Percentiles rank a stretch among this genome's conserved stretches.
Conservation (phyloP, 352 stramenopile genomes). For the Elongisporangium undulatum region DNA sequence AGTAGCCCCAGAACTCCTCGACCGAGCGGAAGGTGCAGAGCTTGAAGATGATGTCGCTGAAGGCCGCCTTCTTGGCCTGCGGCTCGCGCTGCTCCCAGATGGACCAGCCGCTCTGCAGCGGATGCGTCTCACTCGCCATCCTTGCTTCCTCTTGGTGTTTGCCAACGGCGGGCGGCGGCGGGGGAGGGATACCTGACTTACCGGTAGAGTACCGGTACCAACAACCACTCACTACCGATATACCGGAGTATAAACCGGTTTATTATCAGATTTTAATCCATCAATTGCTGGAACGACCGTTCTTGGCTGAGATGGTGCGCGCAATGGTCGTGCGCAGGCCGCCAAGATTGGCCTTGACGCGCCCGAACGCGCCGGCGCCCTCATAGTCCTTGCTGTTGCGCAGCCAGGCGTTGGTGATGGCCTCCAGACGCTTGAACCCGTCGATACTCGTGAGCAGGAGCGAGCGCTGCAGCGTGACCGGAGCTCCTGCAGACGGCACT, state of each 20-base stretch:
- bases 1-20: constrained; percentile 90
- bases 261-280: background rate
- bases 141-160: background rate
- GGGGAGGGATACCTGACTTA: background rate
- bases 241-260: background rate
- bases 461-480: background rate
- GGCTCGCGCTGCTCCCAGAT: constrained; percentile 84
- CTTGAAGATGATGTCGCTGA: constrained; percentile 85
- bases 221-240: background rate
- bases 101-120: constrained; percentile 78
- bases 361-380: constrained; percentile 3
- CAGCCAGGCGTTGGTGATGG: constrained; percentile 27
- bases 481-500: background rate
- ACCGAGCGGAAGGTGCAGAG: constrained; percentile 84
- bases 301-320: background rate
- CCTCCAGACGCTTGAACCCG: constrained; percentile 37
- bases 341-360: constrained; percentile 16
- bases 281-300: background rate
- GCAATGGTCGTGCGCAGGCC: background rate
- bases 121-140: constrained; percentile 29
- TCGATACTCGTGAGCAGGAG: constrained; percentile 24
- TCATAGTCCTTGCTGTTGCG: constrained; percentile 17
- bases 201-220: background rate
- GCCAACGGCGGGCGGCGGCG: no score
- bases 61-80: constrained; percentile 71